Conservation (phyloP, 495 filamentous ascomycete species). For the Daldinia loculata region DNA sequence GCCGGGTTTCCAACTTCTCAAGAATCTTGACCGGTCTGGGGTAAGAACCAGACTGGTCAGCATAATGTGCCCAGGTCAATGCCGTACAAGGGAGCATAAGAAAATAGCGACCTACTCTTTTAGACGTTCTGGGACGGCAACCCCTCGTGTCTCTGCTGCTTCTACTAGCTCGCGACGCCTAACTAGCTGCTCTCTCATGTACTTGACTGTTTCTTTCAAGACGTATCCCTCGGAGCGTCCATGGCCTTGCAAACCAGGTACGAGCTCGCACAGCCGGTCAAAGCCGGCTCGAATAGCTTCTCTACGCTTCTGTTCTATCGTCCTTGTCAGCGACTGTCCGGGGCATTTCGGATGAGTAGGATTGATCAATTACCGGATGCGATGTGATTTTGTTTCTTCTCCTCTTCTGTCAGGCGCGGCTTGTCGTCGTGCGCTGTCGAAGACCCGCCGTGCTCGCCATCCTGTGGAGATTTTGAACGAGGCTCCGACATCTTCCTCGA, state of each 20-base stretch:
- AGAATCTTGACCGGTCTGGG: slow-evolving; percentile 32
- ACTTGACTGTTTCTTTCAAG: slow-evolving; percentile 76
- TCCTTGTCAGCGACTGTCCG: not conserved
- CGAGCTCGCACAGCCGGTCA: slow-evolving; percentile 80
- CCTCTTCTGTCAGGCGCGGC: slow-evolving; percentile 81
- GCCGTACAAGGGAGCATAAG: not conserved
- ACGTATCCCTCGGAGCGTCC: slow-evolving; percentile 87
- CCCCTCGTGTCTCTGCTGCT: slow-evolving; percentile 67
- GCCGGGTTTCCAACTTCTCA: slow-evolving; percentile 33
- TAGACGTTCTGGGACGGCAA: slow-evolving; percentile 57
- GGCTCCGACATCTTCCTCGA: slow-evolving; percentile 40
- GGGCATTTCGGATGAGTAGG: not conserved
- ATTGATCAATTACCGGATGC: slow-evolving; percentile 61
- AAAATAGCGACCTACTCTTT: slow-evolving; percentile 36
- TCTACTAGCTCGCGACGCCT: slow-evolving; percentile 69
- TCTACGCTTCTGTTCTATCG: slow-evolving; percentile 84
- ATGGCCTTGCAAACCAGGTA: slow-evolving; percentile 84
- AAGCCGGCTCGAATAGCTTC: slow-evolving; percentile 88
- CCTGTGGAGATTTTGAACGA: slow-evolving; percentile 43
- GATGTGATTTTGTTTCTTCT: slow-evolving; percentile 94
- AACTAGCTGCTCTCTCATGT: slow-evolving; percentile 70
- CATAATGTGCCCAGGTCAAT: slow-evolving; percentile 4
- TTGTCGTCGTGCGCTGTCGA: slow-evolving; percentile 57
- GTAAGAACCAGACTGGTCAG: slow-evolving; percentile 11
- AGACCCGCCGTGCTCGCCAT: slow-evolving; percentile 33